Evolutionary conservation across 441 rosid species (phyloP).

Genomic region (Adansonia rubrostipa): DNA sequence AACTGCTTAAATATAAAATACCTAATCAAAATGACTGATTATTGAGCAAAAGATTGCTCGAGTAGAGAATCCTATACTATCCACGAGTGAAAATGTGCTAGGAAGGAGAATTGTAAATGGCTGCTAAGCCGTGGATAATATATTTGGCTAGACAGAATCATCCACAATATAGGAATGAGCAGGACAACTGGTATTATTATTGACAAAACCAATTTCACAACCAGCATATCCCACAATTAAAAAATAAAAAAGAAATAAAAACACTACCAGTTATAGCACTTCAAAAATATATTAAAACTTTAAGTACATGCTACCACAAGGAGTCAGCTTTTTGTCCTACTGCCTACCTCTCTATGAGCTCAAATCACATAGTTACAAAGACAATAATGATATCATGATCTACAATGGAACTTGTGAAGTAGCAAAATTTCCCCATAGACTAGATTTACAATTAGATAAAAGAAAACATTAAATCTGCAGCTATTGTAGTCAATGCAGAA

Average conservation of each 20-base stretch:
- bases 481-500: slow-evolving; percentile 1
- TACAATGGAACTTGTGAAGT: not conserved
- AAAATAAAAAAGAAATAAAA: not conserved
- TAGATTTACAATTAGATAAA: slow-evolving; percentile 18
- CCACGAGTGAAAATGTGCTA: not conserved
- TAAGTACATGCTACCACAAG: not conserved
- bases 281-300: not conserved
- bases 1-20: not conserved
- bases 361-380: slow-evolving; percentile 2
- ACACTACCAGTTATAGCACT: not conserved
- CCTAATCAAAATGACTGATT: not conserved
- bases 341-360: not conserved
- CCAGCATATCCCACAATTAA: not conserved
- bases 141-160: not conserved
- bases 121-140: not conserved
- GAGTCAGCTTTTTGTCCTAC: not conserved
- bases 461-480: slow-evolving; percentile 16
- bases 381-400: not conserved
- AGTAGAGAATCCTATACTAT: not conserved
- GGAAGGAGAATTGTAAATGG: not conserved
- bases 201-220: not conserved
- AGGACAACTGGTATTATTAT: not conserved
- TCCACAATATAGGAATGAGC: not conserved
- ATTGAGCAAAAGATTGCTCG: not conserved
- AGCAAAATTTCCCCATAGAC: slow-evolving; percentile 3